Base-by-base conservation (phyloP, 805 yeast species). In the Starmerella scarabaei region DNA sequence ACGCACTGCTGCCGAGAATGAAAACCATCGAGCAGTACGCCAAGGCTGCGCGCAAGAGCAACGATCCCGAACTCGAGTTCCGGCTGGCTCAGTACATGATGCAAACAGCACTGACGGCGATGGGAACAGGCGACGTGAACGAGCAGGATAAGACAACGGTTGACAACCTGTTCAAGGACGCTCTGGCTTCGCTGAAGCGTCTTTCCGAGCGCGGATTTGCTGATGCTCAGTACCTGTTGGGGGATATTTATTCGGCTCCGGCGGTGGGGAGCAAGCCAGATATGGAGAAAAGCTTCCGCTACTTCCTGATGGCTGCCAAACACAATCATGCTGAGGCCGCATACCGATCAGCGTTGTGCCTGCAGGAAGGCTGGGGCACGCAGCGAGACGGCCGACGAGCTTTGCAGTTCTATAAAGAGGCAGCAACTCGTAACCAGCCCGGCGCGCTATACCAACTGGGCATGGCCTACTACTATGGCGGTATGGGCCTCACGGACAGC, bases 391-490 rank as follows among this genome's bases (percentile, higher is more conserved):
- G 93, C 0, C 71, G 93, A 41, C 79, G 83, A 52, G 85, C 93
- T 1, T 64, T 84, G 6, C 93, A 83, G 50, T 84, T 77, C 56
- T 63, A 84, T 43, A 79, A 80, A 55, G 75, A 76, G 54, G 94
- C 97, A 0, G 93, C 97, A 0, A 71, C 85, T 24, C 79, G 80
- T 56, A 84, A 82, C 54, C 98, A 88, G 59, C 85, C 96, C 0
- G 86, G 93, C n/a, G 95, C 97, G 4, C 84, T 88, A 93, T 80
- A 78, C 64, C 82, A 86, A 57, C 66, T 85, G 48, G 98, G 97
- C 3, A 67, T 83, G 32, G 84, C 86, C 51, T 79, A 84, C 29
- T 91, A 80, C 60, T 73, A 84, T 54, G 75, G 82, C 4, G 68
- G 79, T 44, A 77, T 88, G 88, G 96, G 97, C 1, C 57, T 88